phyloP scores from a whole-genome alignment of 768 basidiomycete species.

The Mycena latifolia region DNA sequence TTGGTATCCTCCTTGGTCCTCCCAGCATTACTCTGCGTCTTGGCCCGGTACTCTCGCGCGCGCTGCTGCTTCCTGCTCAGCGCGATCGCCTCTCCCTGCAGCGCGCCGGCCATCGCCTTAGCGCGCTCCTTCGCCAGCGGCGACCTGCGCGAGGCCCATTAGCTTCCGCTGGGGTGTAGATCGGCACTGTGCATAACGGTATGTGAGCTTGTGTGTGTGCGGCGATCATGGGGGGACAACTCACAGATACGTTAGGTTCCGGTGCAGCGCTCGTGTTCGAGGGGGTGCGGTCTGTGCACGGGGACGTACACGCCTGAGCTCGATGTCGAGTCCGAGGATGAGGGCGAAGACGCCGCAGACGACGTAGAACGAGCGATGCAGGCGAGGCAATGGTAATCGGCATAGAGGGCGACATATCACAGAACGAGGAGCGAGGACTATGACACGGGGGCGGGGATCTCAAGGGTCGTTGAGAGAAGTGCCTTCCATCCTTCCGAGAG shows the following conservation, averaged over 20 bases:
- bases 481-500: not conserved
- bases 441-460: too few species aligned
- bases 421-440: too few species aligned
- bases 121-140: slow-evolving; percentile 7
- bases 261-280: not conserved
- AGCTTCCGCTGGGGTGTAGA: slow-evolving; percentile 28
- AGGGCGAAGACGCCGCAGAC: slow-evolving; percentile 7
- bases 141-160: slow-evolving; percentile 22
- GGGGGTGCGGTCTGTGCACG: slow-evolving; percentile 25
- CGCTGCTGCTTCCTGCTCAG: slow-evolving; percentile 18
- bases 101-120: not conserved
- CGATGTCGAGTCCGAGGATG: not conserved
- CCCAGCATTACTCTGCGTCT: not conserved
- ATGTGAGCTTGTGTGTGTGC: not conserved
- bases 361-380: not conserved
- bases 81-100: slow-evolving; percentile 19
- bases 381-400: slow-evolving; percentile 13
- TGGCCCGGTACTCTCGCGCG: slow-evolving; percentile 18
- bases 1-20: not conserved
- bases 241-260: slow-evolving; percentile 13
- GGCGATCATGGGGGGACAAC: not conserved
- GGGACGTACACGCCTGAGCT: slow-evolving; percentile 27
- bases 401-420: slow-evolving; percentile 30
- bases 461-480: too few species aligned
- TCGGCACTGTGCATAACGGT: slow-evolving; percentile 5